Evolutionary conservation across 345 rosid species (phyloP), one percentile per base, ranked within the genome.

Genomic region (Durio zibethinus): DNA sequence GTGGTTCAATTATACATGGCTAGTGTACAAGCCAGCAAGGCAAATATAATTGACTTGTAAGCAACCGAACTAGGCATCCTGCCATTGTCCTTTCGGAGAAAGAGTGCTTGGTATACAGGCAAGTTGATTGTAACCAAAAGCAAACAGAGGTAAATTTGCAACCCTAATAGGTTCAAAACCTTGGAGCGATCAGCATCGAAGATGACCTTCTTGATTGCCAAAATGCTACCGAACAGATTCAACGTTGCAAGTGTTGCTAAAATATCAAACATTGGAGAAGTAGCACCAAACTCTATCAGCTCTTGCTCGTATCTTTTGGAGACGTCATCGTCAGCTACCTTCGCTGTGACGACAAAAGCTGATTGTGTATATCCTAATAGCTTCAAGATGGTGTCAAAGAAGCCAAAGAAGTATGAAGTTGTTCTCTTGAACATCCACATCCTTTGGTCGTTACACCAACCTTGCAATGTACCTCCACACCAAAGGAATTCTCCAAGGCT

Each of bases 181-280:
- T 48, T 48, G 0, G 3, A 29, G 3, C 16, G 42, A 62, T n/a
- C 70, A 11, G 27, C 70, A 38, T 66, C 53, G 52, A 63, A 31
- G 25, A 79, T 52, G 47, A 56, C 61, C 31, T 43, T 75, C 68
- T 47, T 77, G 47, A 83, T 73, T 73, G 52, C 80, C 15, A 78
- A 78, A 64, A 73, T 7, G 12, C 83, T 75, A 69, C 85, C 63
- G n/a, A 82, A 74, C 21, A 83, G 43, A 72, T 87, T 87, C 43
- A 89, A 80, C 82, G 82, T 52, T 57, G 87, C 88, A 43, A 89
- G 27, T 1, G 87, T 83, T 11, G 90, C 78, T 52, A 87, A 33
- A 54, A 83, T 42, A 21, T 78, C 79, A 14, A 89, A 74, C 90
- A 87, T 85, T 14, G 86, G 82, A n/a, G 90, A 87, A 52, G 83